phyloP scores from a whole-genome alignment of 495 filamentous ascomycete species.

The Talaromyces proteolyticus region DNA sequence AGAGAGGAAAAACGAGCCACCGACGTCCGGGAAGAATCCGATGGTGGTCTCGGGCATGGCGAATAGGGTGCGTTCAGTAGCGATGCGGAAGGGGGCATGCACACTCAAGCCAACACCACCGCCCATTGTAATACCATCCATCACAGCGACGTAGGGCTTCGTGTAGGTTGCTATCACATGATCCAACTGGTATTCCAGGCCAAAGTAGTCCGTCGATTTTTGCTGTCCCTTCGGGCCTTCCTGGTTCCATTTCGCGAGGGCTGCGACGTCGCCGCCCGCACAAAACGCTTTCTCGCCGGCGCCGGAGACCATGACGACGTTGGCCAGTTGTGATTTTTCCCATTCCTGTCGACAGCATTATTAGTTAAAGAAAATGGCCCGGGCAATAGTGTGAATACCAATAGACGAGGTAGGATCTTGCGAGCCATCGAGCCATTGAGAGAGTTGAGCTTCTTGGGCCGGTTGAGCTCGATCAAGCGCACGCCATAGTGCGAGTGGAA shows the following conservation, averaged over 20 bases:
- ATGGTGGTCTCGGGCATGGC: constrained; percentile 98
- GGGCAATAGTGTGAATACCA: no score
- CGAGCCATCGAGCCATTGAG: constrained; percentile 89
- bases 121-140: constrained; percentile 98
- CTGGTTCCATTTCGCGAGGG: constrained; percentile 67
- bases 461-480: constrained; percentile 89
- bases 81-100: constrained; percentile 93
- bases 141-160: constrained; percentile 91
- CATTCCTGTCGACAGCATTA: constrained; percentile 58
- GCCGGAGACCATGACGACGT: constrained; percentile 88
- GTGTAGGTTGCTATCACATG: constrained; percentile 91
- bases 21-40: constrained; percentile 97
- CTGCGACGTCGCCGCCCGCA: constrained; percentile 84
- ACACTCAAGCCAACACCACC: constrained; percentile 91
- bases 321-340: constrained; percentile 88
- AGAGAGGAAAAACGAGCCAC: constrained; percentile 90
- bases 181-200: constrained; percentile 86
- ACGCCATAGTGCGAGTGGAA: constrained; percentile 85
- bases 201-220: constrained; percentile 78
- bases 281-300: constrained; percentile 81
- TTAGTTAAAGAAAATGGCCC: no score
- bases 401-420: constrained; percentile 81
- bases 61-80: constrained; percentile 90
- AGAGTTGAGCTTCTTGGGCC: constrained; percentile 83
- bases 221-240: constrained; percentile 59